Percentiles rank a stretch among this genome's conserved stretches.
Evolutionary conservation across 257 asterid species (phyloP).

Genomic region (Galeopsis tetrahit): DNA sequence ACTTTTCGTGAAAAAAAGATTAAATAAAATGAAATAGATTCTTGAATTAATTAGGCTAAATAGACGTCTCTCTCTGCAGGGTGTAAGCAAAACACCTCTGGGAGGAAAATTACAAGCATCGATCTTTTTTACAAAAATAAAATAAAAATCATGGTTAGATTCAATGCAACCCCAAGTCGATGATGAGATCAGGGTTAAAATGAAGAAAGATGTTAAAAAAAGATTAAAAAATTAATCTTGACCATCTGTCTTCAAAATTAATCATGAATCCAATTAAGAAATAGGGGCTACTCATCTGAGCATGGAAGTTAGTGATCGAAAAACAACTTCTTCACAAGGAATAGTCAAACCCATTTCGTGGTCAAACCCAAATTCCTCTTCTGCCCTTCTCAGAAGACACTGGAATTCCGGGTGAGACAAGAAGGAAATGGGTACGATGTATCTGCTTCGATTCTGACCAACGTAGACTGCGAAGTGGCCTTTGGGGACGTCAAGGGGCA

Average conservation of each 20-base stretch:
- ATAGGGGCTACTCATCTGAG: constrained; percentile 33
- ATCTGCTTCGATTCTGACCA: constrained; percentile 48
- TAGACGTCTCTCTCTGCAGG: constrained; percentile 22
- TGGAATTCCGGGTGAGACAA: constrained; percentile 57
- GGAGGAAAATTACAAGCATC: constrained; percentile 32
- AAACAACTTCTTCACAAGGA: constrained; percentile 55
- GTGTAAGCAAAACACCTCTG: constrained; percentile 34
- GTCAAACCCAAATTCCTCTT: constrained; percentile 56
- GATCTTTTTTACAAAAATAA: constrained; percentile 27
- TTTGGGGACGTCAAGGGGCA: constrained; percentile 54
- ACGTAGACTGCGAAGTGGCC: constrained; percentile 60
- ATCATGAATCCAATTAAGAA: no score
- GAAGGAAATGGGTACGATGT: constrained; percentile 55
- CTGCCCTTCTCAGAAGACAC: constrained; percentile 46
- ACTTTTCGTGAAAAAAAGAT: no score
- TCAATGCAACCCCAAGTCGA: neutral
- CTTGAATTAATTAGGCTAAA: constrained; percentile 30
- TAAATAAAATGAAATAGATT: neutral
- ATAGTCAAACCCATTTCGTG: constrained; percentile 55
- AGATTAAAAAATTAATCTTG: constrained; percentile 26
- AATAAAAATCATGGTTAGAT: constrained; percentile 22
- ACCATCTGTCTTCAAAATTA: constrained; percentile 44
- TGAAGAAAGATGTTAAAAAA: constrained; percentile 37
- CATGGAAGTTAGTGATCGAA: constrained; percentile 44
- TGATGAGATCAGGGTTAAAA: neutral